phyloP scores from a whole-genome alignment of 2,329 filamentous ascomycete genomes.

The Fusarium xyrophilum region DNA sequence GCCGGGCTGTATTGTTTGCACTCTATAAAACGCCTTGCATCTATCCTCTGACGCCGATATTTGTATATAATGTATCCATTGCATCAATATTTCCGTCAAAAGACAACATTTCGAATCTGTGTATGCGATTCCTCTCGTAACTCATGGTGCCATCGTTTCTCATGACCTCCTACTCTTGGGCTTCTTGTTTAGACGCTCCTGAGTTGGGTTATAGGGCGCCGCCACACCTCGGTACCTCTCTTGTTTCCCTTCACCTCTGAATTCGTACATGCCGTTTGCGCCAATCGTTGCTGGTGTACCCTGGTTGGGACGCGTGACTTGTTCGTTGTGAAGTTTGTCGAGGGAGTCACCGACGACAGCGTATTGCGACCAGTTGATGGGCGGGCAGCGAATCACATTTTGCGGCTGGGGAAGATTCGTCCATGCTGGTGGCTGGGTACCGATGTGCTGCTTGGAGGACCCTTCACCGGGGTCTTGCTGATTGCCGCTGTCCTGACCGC shows the following conservation, averaged over 20 bases:
- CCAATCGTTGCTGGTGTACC: slow-evolving; percentile 58
- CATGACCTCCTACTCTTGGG: slow-evolving; percentile 44
- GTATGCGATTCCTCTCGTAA: slow-evolving; percentile 15
- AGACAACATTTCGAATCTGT: slow-evolving; percentile 1
- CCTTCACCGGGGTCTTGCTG: slow-evolving; percentile 39
- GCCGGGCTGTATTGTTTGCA: slow-evolving; percentile 14
- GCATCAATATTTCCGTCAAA: slow-evolving; percentile 19
- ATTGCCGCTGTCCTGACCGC: slow-evolving; percentile 40
- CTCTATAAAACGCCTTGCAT: slow-evolving; percentile 12
- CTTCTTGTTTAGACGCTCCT: slow-evolving; percentile 56
- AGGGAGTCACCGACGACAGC: slow-evolving; percentile 81
- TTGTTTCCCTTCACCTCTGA: slow-evolving; percentile 55
- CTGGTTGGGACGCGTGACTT: slow-evolving; percentile 68
- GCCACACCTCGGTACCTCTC: slow-evolving; percentile 60
- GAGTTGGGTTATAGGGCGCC: slow-evolving; percentile 62
- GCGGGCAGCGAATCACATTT: slow-evolving; percentile 82
- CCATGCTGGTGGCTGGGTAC: slow-evolving; percentile 55
- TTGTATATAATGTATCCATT: slow-evolving; percentile 5
- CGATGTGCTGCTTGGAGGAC: slow-evolving; percentile 33
- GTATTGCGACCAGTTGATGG: slow-evolving; percentile 95
- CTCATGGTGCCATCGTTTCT: slow-evolving; percentile 22
- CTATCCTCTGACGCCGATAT: slow-evolving; percentile 25
- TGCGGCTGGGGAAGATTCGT: slow-evolving; percentile 76
- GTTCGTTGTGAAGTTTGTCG: slow-evolving; percentile 84
- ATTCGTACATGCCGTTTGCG: slow-evolving; percentile 58